A percentile compares a stretch with the other conserved stretches of the same genome.
phyloP scores from a whole-genome alignment of 768 basidiomycete genomes.

The Lactifluus piperatus region DNA sequence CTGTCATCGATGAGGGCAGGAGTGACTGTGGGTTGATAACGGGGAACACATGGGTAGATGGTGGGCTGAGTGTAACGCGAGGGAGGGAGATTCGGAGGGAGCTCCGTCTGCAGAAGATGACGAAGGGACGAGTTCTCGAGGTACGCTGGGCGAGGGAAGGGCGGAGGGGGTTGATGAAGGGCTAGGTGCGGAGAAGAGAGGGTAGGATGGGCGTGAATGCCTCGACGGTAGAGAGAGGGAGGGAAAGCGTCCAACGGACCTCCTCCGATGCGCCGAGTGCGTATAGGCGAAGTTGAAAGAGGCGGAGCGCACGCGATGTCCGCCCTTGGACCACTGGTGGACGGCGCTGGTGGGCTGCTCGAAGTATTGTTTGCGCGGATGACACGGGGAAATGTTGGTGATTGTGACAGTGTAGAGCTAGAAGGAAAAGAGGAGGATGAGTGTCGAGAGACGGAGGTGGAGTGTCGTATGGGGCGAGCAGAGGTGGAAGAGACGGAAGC shows the following conservation, averaged over 20 bases:
- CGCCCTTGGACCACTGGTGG: slow-evolving; percentile 21
- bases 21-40: slow-evolving; percentile 34
- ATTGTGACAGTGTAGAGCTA: slow-evolving; percentile 36
- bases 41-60: slow-evolving; percentile 5
- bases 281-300: slow-evolving; percentile 36
- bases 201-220: slow-evolving; percentile 25
- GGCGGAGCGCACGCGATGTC: slow-evolving; percentile 39
- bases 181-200: slow-evolving; percentile 25
- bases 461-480: slow-evolving; percentile 33
- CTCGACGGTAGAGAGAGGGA: slow-evolving; percentile 12
- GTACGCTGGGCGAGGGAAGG: slow-evolving; percentile 63
- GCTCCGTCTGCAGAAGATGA: slow-evolving; percentile 53
- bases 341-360: slow-evolving; percentile 20
- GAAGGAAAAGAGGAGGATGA: slow-evolving; percentile 34
- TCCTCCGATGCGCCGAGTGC: slow-evolving; percentile 40
- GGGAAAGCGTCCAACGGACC: slow-evolving; percentile 19
- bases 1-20: slow-evolving; percentile 18
- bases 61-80: slow-evolving; percentile 15
- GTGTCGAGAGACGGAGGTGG: slow-evolving; percentile 38
- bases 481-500: slow-evolving; percentile 41
- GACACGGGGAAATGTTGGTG: slow-evolving; percentile 55
- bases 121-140: slow-evolving; percentile 70
- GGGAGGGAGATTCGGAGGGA: slow-evolving; percentile 33
- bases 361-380: slow-evolving; percentile 47
- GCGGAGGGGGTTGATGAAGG: slow-evolving; percentile 27